phyloP scores from a whole-genome alignment of 116 monocot genomes.

The Papilionanthe hybrid region DNA sequence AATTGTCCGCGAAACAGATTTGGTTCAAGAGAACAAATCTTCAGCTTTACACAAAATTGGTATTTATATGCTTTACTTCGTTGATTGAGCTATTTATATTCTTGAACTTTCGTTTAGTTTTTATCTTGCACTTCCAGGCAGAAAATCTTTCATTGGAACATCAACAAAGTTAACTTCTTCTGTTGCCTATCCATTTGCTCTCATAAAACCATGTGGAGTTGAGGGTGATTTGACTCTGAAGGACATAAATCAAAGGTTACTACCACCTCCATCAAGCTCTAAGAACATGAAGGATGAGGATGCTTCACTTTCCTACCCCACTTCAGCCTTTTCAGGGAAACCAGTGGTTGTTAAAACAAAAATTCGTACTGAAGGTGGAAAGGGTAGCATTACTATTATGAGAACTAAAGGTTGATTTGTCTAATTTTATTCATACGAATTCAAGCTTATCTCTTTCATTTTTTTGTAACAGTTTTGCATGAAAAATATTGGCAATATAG shows the following conservation, averaged over 20 bases:
- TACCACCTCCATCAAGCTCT: slow-evolving; percentile 35
- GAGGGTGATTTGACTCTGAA: slow-evolving; percentile 77
- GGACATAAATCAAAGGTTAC: slow-evolving; percentile 84
- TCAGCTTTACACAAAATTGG: slow-evolving; percentile 39
- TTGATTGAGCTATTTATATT: background rate
- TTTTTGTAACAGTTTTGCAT: too few species aligned
- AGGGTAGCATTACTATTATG: slow-evolving; percentile 92
- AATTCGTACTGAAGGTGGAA: slow-evolving; percentile 89
- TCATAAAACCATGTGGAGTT: slow-evolving; percentile 79
- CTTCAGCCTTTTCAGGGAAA: slow-evolving; percentile 88
- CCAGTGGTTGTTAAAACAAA: slow-evolving; percentile 86
- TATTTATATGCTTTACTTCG: slow-evolving; percentile 5
- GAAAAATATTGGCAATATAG: too few species aligned
- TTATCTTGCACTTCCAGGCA: slow-evolving; percentile 26
- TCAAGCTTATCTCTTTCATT: too few species aligned
- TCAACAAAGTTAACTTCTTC: slow-evolving; percentile 59
- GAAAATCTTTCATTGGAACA: slow-evolving; percentile 37
- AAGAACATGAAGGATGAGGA: slow-evolving; percentile 28
- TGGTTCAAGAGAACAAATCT: slow-evolving; percentile 26
- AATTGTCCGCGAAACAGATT: slow-evolving; percentile 28
- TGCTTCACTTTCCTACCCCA: slow-evolving; percentile 42
- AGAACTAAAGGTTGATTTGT: slow-evolving; percentile 74
- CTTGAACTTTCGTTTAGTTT: background rate
- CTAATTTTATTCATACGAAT: too few species aligned
- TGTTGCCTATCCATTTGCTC: slow-evolving; percentile 76